These are phyloP conservation scores for Penicillium psychrofluorescens DNA, from an alignment of 495 filamentous ascomycete species.

Conservation along the genomic window DNA sequence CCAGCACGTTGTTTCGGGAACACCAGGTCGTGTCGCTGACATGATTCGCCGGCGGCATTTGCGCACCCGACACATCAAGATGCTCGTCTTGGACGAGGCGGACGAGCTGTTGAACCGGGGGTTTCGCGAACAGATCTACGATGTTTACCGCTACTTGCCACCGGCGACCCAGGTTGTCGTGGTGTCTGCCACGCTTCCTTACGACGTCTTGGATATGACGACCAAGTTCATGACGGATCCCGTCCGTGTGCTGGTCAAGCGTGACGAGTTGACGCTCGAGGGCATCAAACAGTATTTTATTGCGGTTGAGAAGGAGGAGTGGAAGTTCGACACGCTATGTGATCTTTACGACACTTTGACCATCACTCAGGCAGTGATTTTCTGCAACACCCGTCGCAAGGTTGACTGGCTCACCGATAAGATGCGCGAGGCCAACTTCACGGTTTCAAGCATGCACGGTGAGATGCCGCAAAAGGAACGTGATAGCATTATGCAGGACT, in stretches of 20 bases:
- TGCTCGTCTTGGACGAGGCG: constrained; percentile 97
- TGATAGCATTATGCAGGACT: constrained; percentile 98
- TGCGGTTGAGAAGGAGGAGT: constrained; percentile 98
- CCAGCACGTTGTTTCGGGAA: constrained; percentile 94
- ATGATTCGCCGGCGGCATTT: constrained; percentile 98
- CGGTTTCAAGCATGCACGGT: constrained; percentile 96
- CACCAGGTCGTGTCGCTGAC: constrained; percentile 91
- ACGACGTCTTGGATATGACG: constrained; percentile 98
- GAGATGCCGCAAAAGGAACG: constrained; percentile 98
- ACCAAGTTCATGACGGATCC: constrained; percentile 99
- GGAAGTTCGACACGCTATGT: constrained; percentile 99
- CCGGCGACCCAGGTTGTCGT: constrained; percentile 97
- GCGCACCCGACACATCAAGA: constrained; percentile 93
- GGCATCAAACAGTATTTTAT: constrained; percentile 99
- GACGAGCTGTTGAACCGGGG: constrained; percentile 89
- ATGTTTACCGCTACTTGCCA: constrained; percentile 94
- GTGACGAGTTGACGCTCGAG: constrained; percentile 96
- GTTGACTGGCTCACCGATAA: constrained; percentile 99
- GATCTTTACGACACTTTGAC: constrained; percentile 99
- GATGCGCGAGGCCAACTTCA: constrained; percentile 97
- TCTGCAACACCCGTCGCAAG: constrained; percentile 99
- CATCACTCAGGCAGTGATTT: constrained; percentile 98
- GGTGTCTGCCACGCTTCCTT: constrained; percentile 91
- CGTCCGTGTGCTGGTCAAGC: constrained; percentile 98
- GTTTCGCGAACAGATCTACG: constrained; percentile 99